Evolutionary conservation across 176 grass and related monocot genomes (phyloP).

Genomic region (Zoysia japonica): DNA sequence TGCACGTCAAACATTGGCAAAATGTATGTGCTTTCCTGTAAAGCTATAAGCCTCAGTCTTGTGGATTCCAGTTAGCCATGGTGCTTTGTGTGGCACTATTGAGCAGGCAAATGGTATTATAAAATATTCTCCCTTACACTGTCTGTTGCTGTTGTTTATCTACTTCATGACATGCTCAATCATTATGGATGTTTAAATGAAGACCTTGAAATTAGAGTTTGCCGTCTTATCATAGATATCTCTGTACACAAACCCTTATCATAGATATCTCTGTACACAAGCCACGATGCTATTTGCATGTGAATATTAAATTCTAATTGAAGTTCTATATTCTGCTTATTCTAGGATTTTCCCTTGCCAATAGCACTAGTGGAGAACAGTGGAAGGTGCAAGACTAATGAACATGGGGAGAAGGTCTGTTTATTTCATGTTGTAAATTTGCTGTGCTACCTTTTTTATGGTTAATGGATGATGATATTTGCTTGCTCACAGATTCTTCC

Average conservation of each 20-base stretch:
- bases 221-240: background rate
- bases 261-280: background rate
- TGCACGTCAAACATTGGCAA: background rate
- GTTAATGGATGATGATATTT: slow-evolving; percentile 21
- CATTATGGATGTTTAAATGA: background rate
- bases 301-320: slow-evolving; percentile 17
- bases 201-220: background rate
- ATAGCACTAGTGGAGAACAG: slow-evolving; percentile 89
- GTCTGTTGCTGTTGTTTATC: background rate
- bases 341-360: slow-evolving; percentile 67
- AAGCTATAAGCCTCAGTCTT: background rate
- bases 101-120: background rate
- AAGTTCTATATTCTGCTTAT: slow-evolving; percentile 23
- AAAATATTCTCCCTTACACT: background rate
- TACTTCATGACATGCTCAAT: slow-evolving; percentile 8
- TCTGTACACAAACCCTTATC: too few species aligned
- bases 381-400: slow-evolving; percentile 92
- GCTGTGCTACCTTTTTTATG: slow-evolving; percentile 1
- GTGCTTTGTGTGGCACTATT: background rate
- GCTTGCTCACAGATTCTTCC: slow-evolving; percentile 67
- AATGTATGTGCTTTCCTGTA: background rate
- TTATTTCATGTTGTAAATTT: slow-evolving; percentile 29
- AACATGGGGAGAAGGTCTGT: slow-evolving; percentile 80
- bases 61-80: slow-evolving; percentile 16
- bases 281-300: background rate